Evolutionary conservation across 225 moss, liverwort and hornwort genomes (phyloP).

Genomic region (Marchantia polymorpha): DNA sequence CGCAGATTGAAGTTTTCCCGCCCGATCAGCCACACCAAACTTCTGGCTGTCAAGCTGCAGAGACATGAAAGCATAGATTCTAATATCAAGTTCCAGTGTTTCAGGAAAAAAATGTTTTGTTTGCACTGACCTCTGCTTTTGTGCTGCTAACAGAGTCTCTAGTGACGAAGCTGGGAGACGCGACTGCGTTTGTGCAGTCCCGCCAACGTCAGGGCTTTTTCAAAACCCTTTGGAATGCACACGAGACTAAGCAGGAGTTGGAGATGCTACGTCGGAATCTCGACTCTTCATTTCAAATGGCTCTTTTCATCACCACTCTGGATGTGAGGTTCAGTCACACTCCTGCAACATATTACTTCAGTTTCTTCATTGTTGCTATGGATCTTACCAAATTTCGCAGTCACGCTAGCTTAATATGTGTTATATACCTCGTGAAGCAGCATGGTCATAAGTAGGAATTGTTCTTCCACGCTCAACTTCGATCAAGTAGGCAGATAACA

Average conservation of each 20-base stretch:
- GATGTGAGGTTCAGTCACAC: constrained; percentile 2
- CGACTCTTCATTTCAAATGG: constrained; percentile 15
- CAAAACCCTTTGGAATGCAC: constrained; percentile 16
- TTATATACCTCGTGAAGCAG: neutral
- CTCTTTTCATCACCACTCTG: constrained; percentile 12
- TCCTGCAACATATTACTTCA: neutral
- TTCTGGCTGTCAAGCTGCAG: neutral
- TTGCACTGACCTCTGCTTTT: neutral
- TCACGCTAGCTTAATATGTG: neutral
- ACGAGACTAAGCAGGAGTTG: constrained; percentile 9
- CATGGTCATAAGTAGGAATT: neutral
- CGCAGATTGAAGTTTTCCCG: neutral
- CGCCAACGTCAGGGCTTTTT: constrained; percentile 12
- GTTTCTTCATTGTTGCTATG: too few relatives aligned
- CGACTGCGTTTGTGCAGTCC: constrained; percentile 7
- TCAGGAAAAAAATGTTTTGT: neutral
- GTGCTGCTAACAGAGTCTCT: constrained; percentile 1
- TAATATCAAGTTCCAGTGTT: neutral
- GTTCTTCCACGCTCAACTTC: too few relatives aligned
- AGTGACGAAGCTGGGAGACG: constrained; percentile 9
- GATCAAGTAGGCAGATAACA: too few relatives aligned
- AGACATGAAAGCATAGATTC: neutral
- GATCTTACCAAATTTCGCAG: too few relatives aligned
- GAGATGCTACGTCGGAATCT: constrained; percentile 1
- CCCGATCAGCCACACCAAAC: neutral